A percentile compares a stretch with the other conserved stretches of the same genome.
Evolutionary conservation across 306 rosid genomes (phyloP).

Genomic region (Trifolium subterraneum): DNA sequence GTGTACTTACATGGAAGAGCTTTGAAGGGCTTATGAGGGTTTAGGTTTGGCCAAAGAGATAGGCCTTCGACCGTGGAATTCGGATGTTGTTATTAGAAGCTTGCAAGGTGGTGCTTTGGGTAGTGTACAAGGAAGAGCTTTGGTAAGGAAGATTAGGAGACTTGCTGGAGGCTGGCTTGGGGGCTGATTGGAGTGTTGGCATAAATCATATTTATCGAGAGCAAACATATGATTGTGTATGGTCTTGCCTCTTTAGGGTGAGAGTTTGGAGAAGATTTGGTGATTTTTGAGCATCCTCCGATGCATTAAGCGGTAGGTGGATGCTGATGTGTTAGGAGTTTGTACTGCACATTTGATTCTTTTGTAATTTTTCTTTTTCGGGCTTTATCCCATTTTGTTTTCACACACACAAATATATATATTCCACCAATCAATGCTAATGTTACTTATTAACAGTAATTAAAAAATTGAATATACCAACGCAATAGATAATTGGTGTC

Average conservation of each 20-base stretch:
- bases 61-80: background rate
- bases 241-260: background rate
- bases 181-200: background rate
- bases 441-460: conserved; percentile 22
- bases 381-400: background rate
- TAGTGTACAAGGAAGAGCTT: background rate
- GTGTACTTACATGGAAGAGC: background rate
- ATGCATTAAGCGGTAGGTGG: conserved; percentile 1
- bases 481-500: conserved; percentile 21
- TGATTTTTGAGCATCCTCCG: conserved; percentile 2
- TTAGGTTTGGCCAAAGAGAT: conserved; percentile 1
- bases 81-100: background rate
- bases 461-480: conserved; percentile 34
- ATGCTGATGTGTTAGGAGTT: background rate
- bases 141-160: background rate
- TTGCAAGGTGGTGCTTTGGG: conserved; percentile 1
- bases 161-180: background rate
- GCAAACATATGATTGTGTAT: background rate
- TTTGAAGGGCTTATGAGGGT: background rate
- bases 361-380: background rate
- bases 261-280: background rate
- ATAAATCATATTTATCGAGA: background rate
- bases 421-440: conserved; percentile 26
- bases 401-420: background rate
- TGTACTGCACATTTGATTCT: background rate